Evolutionary conservation across 2,329 filamentous ascomycete genomes (phyloP).

Genomic region (Botryotinia calthae): DNA sequence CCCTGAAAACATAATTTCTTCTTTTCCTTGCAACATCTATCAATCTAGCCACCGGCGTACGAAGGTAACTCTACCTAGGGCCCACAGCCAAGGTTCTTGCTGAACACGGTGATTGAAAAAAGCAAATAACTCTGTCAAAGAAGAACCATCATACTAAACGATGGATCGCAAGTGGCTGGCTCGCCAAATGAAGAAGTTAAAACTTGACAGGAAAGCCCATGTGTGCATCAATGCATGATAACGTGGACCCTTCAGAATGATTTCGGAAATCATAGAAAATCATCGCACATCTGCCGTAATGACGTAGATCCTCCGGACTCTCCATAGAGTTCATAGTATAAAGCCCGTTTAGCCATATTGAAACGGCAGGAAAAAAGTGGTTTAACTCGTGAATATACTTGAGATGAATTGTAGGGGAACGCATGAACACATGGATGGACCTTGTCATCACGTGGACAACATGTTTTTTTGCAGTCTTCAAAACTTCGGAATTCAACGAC

Average conservation of each 20-base stretch:
- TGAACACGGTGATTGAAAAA: background rate
- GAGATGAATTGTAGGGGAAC: background rate
- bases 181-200: background rate
- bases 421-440: conserved; percentile 3
- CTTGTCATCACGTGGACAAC: conserved; percentile 14
- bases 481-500: background rate
- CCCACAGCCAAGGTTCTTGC: conserved; percentile 1
- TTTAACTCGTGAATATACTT: background rate
- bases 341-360: background rate
- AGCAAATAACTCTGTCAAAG: background rate
- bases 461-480: background rate
- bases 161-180: background rate
- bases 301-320: conserved; percentile 18
- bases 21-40: conserved; percentile 2
- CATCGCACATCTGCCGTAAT: conserved; percentile 15
- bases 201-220: conserved; percentile 16
- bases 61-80: conserved; percentile 5
- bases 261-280: conserved; percentile 9
- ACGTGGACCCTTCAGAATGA: conserved; percentile 8
- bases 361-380: background rate
- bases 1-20: conserved; percentile 1
- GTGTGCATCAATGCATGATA: conserved; percentile 21
- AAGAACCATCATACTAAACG: background rate
- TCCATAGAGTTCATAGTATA: background rate
- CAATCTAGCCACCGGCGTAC: conserved; percentile 8